phyloP scores from a whole-genome alignment of 768 basidiomycete species.

The Pholiota microspora region DNA sequence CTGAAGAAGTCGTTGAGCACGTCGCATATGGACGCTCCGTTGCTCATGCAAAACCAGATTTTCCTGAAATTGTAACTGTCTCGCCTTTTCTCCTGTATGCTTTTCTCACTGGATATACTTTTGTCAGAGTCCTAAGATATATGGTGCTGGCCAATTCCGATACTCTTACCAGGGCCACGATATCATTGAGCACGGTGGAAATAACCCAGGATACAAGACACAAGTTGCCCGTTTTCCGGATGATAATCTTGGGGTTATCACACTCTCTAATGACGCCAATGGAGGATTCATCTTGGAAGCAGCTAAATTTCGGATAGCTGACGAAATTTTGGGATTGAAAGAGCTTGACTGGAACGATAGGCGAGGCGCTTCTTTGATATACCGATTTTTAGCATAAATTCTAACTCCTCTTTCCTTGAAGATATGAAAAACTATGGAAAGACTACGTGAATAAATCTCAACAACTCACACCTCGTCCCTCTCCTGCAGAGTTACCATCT shows the following conservation, averaged over 20 bases:
- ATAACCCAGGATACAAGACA: constrained; percentile 33
- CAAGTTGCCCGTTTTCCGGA: constrained; percentile 33
- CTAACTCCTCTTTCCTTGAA: constrained; percentile 5
- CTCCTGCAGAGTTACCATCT: constrained; percentile 20
- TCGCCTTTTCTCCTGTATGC: not conserved
- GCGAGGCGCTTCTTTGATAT: constrained; percentile 13
- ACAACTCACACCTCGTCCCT: constrained; percentile 22
- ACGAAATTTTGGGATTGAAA: constrained; percentile 31
- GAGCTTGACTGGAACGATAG: constrained; percentile 38
- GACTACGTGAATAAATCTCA: constrained; percentile 21
- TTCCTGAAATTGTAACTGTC: constrained; percentile 32
- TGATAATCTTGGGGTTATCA: constrained; percentile 36
- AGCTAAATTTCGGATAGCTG: constrained; percentile 37
- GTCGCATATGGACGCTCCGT: constrained; percentile 35
- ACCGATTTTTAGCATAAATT: not conserved
- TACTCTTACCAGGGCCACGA: constrained; percentile 40
- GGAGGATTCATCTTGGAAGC: constrained; percentile 32
- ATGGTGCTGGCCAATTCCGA: constrained; percentile 38
- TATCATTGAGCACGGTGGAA: constrained; percentile 43
- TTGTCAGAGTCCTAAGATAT: constrained; percentile 34
- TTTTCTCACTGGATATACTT: not conserved
- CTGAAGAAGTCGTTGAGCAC: constrained; percentile 32
- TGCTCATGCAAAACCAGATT: constrained; percentile 30
- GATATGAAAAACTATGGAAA: constrained; percentile 26
- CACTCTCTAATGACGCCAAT: constrained; percentile 39